These are phyloP conservation scores for Gossypium ekmanianum DNA, from an alignment of 345 rosid species.

Conservation along the genomic window DNA sequence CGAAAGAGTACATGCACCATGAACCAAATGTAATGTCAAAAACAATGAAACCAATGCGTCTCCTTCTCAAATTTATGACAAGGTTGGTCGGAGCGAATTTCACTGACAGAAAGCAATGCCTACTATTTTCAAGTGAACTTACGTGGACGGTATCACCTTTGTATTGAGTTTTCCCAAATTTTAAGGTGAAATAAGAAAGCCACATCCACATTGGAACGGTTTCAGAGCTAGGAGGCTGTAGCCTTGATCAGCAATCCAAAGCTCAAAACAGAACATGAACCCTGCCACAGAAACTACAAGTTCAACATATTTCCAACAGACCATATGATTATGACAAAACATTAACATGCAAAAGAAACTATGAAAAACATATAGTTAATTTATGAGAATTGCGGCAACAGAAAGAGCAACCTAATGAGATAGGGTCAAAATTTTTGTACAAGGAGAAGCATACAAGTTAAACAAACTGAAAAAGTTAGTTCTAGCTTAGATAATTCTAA, in stretches of 20 bases:
- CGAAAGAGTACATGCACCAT: neutral
- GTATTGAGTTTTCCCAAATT: neutral
- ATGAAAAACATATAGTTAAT: neutral
- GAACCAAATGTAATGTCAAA: neutral
- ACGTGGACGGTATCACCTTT: neutral
- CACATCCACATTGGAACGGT: conserved; percentile 56
- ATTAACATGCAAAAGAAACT: neutral
- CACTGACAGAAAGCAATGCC: neutral
- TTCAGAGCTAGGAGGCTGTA: conserved; percentile 61
- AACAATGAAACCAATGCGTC: neutral
- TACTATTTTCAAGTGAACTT: neutral
- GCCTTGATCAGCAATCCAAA: conserved; percentile 66
- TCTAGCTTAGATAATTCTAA: neutral
- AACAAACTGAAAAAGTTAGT: conserved; percentile 3
- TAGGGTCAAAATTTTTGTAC: neutral
- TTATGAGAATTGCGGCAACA: neutral
- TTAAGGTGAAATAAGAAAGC: conserved; percentile 15
- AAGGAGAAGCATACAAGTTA: conserved; percentile 2
- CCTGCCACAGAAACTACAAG: conserved; percentile 39
- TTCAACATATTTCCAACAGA: neutral
- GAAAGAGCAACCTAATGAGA: neutral
- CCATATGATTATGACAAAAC: neutral
- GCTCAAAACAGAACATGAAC: conserved; percentile 53
- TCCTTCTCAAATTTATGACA: neutral
- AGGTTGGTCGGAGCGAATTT: neutral